phyloP scores from a whole-genome alignment of 1,139 yeast species.

The Meyerozyma sp. region DNA sequence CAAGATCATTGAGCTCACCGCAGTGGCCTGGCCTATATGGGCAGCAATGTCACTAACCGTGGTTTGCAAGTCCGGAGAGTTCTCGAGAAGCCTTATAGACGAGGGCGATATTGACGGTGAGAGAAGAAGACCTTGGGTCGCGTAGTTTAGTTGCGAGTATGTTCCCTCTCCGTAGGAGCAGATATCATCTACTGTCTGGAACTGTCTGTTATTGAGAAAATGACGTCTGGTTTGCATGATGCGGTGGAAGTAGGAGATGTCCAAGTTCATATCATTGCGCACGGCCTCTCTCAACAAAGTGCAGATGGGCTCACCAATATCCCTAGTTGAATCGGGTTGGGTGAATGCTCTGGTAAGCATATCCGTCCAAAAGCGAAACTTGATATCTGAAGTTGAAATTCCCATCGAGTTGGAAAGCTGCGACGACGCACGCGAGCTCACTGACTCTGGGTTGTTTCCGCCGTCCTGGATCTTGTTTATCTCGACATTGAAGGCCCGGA shows the following conservation, averaged over 20 bases:
- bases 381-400: conserved; percentile 44
- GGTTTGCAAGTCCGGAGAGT: conserved; percentile 36
- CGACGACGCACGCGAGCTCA: conserved; percentile 24
- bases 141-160: conserved; percentile 66
- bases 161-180: conserved; percentile 83
- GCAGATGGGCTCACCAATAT: conserved; percentile 62
- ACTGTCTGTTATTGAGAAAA: conserved; percentile 38
- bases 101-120: conserved; percentile 59
- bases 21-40: conserved; percentile 79
- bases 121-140: conserved; percentile 56
- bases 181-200: conserved; percentile 50
- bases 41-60: conserved; percentile 62
- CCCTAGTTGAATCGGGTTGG: conserved; percentile 29
- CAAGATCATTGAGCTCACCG: conserved; percentile 61
- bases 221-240: conserved; percentile 58
- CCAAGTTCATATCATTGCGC: conserved; percentile 46
- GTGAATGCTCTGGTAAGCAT: conserved; percentile 37
- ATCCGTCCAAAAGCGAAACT: conserved; percentile 62
- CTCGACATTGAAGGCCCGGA: conserved; percentile 66
- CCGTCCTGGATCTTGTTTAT: conserved; percentile 55
- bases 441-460: conserved; percentile 30
- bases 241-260: conserved; percentile 51
- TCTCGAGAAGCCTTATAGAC: conserved; percentile 45
- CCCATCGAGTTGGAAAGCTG: conserved; percentile 33
- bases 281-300: conserved; percentile 49